Evolutionary conservation across 2,329 filamentous ascomycete genomes (phyloP), one percentile per base, ranked within the genome.

Genomic region (Botrytis porri): DNA sequence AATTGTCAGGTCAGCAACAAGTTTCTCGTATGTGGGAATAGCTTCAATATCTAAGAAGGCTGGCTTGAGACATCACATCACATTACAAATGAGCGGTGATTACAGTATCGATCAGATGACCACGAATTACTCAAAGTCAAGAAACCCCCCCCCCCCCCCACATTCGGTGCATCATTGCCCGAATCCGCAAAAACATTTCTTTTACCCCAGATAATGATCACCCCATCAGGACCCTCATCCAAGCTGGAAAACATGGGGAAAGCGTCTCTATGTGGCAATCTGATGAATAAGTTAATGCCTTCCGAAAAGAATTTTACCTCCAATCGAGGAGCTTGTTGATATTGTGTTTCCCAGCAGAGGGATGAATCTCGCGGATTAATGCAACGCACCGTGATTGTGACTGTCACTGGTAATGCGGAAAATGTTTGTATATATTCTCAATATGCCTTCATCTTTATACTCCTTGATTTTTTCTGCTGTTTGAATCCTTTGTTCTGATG

Each of bases 251-350:
- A 67, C 66, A 66, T 41, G 64, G 57, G 61, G 37, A 70, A 45
- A 43, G 43, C 29, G 51, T 32, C 25, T 51, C 25, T 0, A 22
- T 45, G 45, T 66, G 45, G 43, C 22, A 2, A 63, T 45, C 29
- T 64, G 62, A 29, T 29, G 29, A 32, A 29, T 20, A 10, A n/a
- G 5, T 64, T 39, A 39, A 39, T 16, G 62, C n/a, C n/a, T 75
- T 61, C 62, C 71, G 64, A 66, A 54, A 35, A 35, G 32, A 75
- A 62, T 75, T 74, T 76, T 76, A 35, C 75, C 75, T 76, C 75
- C 75, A 76, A 76, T 76, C 20, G 73, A 32, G 69, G 41, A n/a
- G 43, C 60, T 35, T 43, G 43, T 22, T 61, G 35, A 48, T 48
- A 39, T 70, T 70, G n/a, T 29, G n/a, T 48, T 63, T 8, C n/a